Conservation (phyloP, 2,329 filamentous ascomycete species). For the Fonsecaea multimorphosa region DNA sequence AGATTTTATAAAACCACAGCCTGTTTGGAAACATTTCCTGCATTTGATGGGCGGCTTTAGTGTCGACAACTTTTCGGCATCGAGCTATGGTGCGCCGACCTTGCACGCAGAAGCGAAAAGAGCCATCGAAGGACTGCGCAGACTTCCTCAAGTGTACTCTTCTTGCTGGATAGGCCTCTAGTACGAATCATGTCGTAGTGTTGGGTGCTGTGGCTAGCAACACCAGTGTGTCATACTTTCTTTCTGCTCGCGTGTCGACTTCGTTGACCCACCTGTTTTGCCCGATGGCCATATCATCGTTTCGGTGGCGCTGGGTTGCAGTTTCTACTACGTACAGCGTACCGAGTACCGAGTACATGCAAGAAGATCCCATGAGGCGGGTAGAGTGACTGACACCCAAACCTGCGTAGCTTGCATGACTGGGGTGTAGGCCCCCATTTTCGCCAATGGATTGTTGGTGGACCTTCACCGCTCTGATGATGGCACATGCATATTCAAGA, state of each 20-base stretch:
- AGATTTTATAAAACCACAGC: neutral
- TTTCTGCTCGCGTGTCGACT: neutral
- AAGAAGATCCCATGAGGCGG: conserved; percentile 9
- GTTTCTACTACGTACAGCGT: conserved; percentile 1
- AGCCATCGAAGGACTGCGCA: neutral
- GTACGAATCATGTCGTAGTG: neutral
- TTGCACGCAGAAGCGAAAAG: conserved; percentile 2
- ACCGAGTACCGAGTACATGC: neutral
- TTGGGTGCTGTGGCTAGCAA: conserved; percentile 1
- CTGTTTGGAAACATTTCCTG: conserved; percentile 8
- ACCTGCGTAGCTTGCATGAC: neutral
- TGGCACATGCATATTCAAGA: conserved; percentile 8
- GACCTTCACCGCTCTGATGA: conserved; percentile 5
- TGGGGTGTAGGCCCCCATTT: neutral
- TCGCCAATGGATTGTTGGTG: neutral
- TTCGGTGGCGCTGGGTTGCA: neutral
- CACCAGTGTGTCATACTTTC: neutral
- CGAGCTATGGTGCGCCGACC: neutral
- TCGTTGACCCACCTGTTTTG: neutral
- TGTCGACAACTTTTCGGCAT: conserved; percentile 2
- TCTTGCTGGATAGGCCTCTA: neutral
- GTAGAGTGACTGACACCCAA: neutral
- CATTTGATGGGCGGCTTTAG: neutral
- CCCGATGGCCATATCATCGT: neutral
- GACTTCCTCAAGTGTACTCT: neutral